These are phyloP conservation scores for Exsudoporus frostii DNA, from an alignment of 768 basidiomycete genomes.

Conservation along the genomic window DNA sequence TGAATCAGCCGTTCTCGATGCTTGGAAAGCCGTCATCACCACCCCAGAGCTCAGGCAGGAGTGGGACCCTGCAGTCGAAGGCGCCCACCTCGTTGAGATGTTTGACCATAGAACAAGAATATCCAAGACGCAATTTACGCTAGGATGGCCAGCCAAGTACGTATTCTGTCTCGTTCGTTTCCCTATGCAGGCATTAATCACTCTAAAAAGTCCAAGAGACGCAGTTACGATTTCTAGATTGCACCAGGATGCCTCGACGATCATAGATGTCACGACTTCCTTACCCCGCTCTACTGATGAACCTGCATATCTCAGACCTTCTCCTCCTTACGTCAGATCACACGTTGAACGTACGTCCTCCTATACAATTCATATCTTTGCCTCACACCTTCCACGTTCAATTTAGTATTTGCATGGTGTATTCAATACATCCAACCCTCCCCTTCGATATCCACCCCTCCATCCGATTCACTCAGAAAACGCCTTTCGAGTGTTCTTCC, in stretches of 20 bases:
- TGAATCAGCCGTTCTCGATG: conserved; percentile 56
- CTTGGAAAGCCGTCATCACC: conserved; percentile 76
- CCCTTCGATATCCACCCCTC: conserved; percentile 28
- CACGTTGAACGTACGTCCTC: conserved; percentile 63
- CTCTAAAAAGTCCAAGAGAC: conserved; percentile 73
- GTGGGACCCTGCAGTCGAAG: conserved; percentile 94
- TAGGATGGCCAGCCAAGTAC: conserved; percentile 97
- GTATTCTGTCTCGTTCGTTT: conserved; percentile 39
- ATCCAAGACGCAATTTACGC: conserved; percentile 82
- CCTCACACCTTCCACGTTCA: conserved; percentile 5
- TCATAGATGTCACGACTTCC: conserved; percentile 92
- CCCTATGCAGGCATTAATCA: conserved; percentile 4
- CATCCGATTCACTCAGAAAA: conserved; percentile 36
- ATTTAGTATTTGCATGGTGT: conserved; percentile 87
- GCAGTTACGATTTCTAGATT: conserved; percentile 90
- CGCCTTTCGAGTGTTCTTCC: conserved; percentile 29
- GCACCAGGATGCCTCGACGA: conserved; percentile 73
- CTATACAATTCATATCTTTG: conserved; percentile 1
- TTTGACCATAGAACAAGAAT: conserved; percentile 85
- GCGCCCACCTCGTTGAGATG: conserved; percentile 77
- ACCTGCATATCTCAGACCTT: conserved; percentile 85
- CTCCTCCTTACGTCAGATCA: conserved; percentile 90
- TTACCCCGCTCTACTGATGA: conserved; percentile 88
- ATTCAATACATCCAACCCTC: conserved; percentile 63
- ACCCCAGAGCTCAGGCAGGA: conserved; percentile 87